Conservation (phyloP, 1,284 basidiomycete species). For the Pseudozyma hubeiensis region DNA sequence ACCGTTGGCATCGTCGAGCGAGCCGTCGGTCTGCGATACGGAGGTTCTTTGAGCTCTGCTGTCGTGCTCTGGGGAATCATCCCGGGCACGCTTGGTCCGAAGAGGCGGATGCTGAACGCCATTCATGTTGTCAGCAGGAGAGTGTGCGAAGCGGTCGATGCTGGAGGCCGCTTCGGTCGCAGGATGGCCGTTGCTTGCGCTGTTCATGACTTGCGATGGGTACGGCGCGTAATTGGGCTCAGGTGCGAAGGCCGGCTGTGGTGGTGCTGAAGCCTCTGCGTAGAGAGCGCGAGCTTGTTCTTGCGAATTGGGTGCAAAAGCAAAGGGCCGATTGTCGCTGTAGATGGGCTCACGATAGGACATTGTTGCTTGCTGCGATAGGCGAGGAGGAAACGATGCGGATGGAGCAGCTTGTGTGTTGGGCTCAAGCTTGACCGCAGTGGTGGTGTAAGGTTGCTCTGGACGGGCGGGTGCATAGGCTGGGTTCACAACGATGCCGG, state of each 20-base stretch:
- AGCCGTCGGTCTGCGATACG: conserved; percentile 3
- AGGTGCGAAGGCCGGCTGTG: conserved; percentile 9
- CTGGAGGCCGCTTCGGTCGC: background rate
- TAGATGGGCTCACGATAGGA: conserved; percentile 25
- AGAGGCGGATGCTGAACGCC: conserved; percentile 9
- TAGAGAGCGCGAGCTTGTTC: conserved; percentile 17
- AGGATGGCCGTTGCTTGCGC: conserved; percentile 18
- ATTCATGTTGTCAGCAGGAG: conserved; percentile 4
- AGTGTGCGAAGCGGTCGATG: conserved; percentile 10
- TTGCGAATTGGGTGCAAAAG: conserved; percentile 16
- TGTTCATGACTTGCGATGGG: conserved; percentile 10
- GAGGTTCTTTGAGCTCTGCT: background rate
- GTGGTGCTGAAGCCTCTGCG: conserved; percentile 5
- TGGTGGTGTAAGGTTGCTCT: conserved; percentile 10
- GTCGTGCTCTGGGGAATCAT: conserved; percentile 27
- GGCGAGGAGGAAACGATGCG: conserved; percentile 12
- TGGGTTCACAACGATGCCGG: conserved; percentile 16
- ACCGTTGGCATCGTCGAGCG: conserved; percentile 16
- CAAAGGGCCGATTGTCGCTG: conserved; percentile 18
- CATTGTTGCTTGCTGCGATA: conserved; percentile 15
- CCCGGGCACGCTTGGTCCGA: conserved; percentile 23
- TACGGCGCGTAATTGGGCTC: conserved; percentile 20
- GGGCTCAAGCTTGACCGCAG: conserved; percentile 19
- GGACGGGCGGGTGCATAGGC: conserved; percentile 11
- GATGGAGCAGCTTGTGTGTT: conserved; percentile 22